Evolutionary conservation across 2,329 filamentous ascomycete species (phyloP).

Genomic region (Stagonosporopsis chrysanthemi): DNA sequence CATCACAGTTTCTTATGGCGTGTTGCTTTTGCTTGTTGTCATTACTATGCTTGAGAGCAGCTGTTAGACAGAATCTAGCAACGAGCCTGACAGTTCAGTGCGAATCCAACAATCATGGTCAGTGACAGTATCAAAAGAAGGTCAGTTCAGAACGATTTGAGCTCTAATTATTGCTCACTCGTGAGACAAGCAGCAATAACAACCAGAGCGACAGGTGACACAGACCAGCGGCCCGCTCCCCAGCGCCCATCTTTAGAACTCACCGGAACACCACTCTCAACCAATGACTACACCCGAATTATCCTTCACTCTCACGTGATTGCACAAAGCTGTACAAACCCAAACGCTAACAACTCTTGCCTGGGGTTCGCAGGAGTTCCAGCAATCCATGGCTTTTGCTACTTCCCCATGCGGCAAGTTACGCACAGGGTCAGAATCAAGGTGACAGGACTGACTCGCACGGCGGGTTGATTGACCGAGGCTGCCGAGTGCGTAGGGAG

Average conservation of each 20-base stretch:
- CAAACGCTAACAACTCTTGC: conserved; percentile 17
- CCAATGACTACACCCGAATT: conserved; percentile 3
- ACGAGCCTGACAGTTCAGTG: too few relatives aligned
- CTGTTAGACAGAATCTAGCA: too few relatives aligned
- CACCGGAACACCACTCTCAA: neutral
- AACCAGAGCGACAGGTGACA: too few relatives aligned
- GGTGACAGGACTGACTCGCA: conserved; percentile 1
- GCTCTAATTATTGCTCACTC: too few relatives aligned
- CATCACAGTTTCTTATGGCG: neutral
- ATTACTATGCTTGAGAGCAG: neutral
- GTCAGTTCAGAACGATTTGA: too few relatives aligned
- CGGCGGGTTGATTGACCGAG: neutral
- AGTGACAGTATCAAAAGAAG: too few relatives aligned
- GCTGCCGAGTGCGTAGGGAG: conserved; percentile 2
- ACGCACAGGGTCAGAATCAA: neutral
- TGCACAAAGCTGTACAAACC: conserved; percentile 22
- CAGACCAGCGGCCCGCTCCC: neutral
- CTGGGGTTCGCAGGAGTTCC: conserved; percentile 38
- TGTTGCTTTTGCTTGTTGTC: neutral
- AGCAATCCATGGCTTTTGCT: conserved; percentile 37
- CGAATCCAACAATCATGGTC: too few relatives aligned
- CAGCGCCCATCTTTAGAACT: neutral
- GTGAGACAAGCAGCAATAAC: neutral
- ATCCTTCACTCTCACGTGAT: conserved; percentile 25
- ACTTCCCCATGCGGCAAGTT: conserved; percentile 38